Percentiles rank a stretch among this genome's conserved stretches.
phyloP scores from a whole-genome alignment of 139 green algal species.

The Pseudopediastrum boryanum region DNA sequence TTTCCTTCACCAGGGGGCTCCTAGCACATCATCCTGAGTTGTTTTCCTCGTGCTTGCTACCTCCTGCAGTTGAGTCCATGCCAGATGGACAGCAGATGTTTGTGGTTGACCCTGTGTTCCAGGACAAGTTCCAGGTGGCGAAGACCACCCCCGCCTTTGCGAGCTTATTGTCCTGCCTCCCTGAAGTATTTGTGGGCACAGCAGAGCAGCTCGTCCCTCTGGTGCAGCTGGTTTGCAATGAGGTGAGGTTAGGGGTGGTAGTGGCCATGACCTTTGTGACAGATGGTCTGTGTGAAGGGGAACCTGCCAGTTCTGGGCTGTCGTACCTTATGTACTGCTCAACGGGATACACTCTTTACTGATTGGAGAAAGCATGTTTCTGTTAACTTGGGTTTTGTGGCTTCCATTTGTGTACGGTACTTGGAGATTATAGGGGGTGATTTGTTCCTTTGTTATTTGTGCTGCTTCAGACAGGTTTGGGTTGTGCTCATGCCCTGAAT shows the following conservation, averaged over 20 bases:
- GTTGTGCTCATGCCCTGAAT: background rate
- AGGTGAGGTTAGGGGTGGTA: conserved; percentile 3
- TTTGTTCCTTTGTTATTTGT: background rate
- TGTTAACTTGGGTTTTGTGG: background rate
- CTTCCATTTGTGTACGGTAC: background rate
- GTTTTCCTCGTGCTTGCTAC: background rate
- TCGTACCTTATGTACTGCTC: background rate
- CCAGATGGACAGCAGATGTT: conserved; percentile 6
- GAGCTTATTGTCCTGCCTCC: background rate
- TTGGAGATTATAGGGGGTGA: too few relatives aligned
- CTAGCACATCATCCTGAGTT: background rate
- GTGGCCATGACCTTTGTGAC: background rate
- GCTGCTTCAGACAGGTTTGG: background rate
- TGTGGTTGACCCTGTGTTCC: conserved; percentile 27
- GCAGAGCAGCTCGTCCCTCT: conserved; percentile 29
- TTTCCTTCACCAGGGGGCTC: background rate
- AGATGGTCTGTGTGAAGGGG: background rate
- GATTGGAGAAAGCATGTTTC: background rate
- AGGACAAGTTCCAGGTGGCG: conserved; percentile 15
- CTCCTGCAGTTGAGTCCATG: background rate
- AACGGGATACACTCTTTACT: background rate
- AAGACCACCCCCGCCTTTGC: conserved; percentile 10
- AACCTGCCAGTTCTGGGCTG: too few relatives aligned
- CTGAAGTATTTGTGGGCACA: conserved; percentile 20
- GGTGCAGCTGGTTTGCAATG: conserved; percentile 24